Evolutionary conservation across 192 early-diverging fungal species (phyloP).

Genomic region (Coemansia brasiliensis): DNA sequence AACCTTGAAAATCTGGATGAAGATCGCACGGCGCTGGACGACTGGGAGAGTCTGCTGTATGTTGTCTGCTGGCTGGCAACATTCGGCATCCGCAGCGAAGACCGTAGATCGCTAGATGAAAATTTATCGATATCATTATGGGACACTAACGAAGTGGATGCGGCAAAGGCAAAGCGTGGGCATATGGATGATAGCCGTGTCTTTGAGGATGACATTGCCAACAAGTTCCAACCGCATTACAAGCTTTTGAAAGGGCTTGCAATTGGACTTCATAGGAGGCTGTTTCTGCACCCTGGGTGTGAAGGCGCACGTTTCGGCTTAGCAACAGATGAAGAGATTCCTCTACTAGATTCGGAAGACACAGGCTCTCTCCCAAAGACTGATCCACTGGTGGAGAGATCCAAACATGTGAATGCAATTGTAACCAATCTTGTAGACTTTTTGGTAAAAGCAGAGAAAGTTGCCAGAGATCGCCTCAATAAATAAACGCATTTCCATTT

Average conservation of each 20-base stretch:
- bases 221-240: neutral
- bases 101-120: neutral
- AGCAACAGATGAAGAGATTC: too few species aligned
- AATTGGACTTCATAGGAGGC: neutral
- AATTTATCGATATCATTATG: neutral
- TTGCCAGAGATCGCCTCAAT: too few species aligned
- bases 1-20: too few species aligned
- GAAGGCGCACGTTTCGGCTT: neutral
- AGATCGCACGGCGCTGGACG: too few species aligned
- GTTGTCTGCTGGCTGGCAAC: neutral
- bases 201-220: neutral
- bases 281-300: neutral
- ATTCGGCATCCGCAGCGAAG: neutral
- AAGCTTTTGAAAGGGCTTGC: neutral
- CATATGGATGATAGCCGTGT: neutral
- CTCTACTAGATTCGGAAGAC: neutral
- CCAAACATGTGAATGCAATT: neutral
- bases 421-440: neutral
- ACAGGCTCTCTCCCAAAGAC: neutral
- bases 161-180: neutral
- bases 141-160: neutral
- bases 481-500: too few species aligned
- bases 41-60: constrained; percentile 1
- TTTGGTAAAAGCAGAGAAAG: neutral
- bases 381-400: neutral